Base-by-base conservation (phyloP, 2,329 filamentous ascomycete species). In the Dendrostoma leiphaemia region DNA sequence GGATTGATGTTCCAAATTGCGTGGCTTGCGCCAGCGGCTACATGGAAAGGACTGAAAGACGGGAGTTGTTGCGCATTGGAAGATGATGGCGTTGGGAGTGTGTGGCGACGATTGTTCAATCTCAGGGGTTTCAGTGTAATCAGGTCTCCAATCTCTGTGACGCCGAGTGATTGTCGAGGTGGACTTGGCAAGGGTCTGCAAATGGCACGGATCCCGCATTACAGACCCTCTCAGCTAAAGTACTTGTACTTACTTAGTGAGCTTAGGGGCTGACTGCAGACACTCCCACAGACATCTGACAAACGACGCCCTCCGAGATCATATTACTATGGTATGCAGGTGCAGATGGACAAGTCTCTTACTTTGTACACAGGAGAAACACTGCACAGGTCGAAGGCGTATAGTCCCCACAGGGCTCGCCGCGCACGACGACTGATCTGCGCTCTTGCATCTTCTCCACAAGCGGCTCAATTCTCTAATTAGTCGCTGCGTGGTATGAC, bases 1-100 rank as follows among this genome's bases (percentile, higher is more conserved):
- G 19, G 13, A 26, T 17, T 4, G 23, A 2, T 48, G 17, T 12
- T 45, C 24, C 10, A n/a, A 48, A 26, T 49, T 32, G 55, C 51
- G 51, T 41, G 51, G 55, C 51, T 44, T 41, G 13, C 40, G 55
- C 51, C 51, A 53, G 41, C 54, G 41, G 48, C 34, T 48, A 41
- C 21, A 24, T 34, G 44, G 31, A 35, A 51, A n/a, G 4, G 40
- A 44, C 51, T 51, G 48, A 26, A 51, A 47, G 41, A 41, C 29
- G n/a, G 34, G 23, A 26, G 23, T n/a, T 21, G 40, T n/a, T 26
- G 19, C 32, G 29, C 55, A 57, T 57, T 4, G 29, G 32, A 12
- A n/a, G 23, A 35, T 2, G 6, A 35, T 2, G 6, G 17, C 10
- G 19, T 51, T 31, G 26, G 23, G 50, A 51, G 48, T 55, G 31